Conservation (phyloP, 208 protist species). For the Trichomonas vaginalis region DNA sequence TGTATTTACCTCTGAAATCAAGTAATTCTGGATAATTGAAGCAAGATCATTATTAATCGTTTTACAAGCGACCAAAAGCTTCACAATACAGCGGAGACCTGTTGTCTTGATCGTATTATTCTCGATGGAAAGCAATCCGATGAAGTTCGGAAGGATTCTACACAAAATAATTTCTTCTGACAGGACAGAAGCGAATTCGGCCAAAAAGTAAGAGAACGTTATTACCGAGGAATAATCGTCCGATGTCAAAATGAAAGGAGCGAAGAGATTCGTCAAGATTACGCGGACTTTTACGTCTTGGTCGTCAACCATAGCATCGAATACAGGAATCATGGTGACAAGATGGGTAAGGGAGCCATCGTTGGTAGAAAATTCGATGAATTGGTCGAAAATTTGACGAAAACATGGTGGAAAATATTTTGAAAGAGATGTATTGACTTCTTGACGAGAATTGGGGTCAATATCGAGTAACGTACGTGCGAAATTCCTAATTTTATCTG, state of each 20-base stretch:
- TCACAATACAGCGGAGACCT: neutral
- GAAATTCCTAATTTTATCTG: neutral
- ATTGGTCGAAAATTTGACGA: neutral
- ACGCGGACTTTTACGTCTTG: neutral
- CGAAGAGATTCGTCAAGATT: neutral
- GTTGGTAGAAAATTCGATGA: neutral
- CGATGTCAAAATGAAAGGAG: neutral
- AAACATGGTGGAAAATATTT: neutral
- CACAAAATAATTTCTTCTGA: neutral
- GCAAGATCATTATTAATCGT: neutral
- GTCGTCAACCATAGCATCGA: neutral
- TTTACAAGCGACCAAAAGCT: neutral
- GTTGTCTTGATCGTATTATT: neutral
- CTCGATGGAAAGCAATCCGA: neutral
- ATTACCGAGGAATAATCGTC: neutral
- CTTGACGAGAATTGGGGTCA: neutral
- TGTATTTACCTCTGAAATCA: neutral
- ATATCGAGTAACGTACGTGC: neutral
- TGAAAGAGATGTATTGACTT: no score
- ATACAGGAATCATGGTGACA: neutral
- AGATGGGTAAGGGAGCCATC: neutral
- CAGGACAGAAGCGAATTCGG: neutral
- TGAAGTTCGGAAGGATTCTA: neutral
- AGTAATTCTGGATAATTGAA: neutral
- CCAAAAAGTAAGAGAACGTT: neutral